Evolutionary conservation across 108 stramenopile genomes (phyloP), one percentile per base, ranked within the genome.

Genomic region (Nitzschia inconspicua): DNA sequence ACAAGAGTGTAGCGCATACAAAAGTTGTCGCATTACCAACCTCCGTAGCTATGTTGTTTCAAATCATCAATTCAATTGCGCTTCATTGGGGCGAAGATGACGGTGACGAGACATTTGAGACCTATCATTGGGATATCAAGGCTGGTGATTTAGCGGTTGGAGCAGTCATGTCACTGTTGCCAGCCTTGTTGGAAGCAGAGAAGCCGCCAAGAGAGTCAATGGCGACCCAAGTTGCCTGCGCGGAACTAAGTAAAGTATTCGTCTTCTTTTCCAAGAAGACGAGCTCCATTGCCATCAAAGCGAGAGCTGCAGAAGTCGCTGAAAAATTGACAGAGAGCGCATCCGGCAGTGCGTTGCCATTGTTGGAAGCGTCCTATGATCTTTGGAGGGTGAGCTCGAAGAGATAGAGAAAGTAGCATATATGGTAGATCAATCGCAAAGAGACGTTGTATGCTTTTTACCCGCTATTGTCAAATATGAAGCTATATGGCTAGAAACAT

Each of bases 1-100:
- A n/a, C n/a, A n/a, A n/a, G n/a, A n/a, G n/a, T n/a, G n/a, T n/a
- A n/a, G n/a, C n/a, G 39, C 46, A 72, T 19, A 56, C 70, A 0
- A 72, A 58, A 30, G 63, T 72, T 10, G 55, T 72, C 27, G 70
- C 70, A n/a, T 36, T 72, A n/a, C 70, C 70, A 18, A 72, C 70
- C 20, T 61, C 70, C 10, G 54, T 72, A 6, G 55, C 62, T 6
- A 7, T 64, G 3, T 19, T 72, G 31, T 72, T 72, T 40, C 62
- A 72, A 25, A 72, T 72, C 24, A 44, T 72, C 44, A 36, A 43
- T n/a, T 62, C 61, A 1, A 64, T 72, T 28, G 60, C 63, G 13
- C 29, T 52, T 6, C 22, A 60, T 30, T 63, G 60, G 60, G 46
- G 54, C 10, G 70, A 72, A 27, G 70, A 72, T 18, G 65, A 56